Percentiles rank a stretch among this genome's conserved stretches.
Evolutionary conservation across 345 rosid species (phyloP).

Genomic region (Capsella bursapastoris): DNA sequence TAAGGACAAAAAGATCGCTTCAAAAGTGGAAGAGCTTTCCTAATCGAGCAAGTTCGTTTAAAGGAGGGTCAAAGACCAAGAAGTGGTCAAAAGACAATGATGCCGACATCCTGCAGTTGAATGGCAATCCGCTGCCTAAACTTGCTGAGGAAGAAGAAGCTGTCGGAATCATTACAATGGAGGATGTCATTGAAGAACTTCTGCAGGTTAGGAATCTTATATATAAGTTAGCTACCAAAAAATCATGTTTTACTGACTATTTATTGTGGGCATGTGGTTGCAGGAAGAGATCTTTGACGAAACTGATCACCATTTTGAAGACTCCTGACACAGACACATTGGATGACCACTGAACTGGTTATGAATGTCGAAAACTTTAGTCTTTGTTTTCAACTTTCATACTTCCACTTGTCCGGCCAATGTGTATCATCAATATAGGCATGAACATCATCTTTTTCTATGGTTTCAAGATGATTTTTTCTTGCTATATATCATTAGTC

Average conservation of each 20-base stretch:
- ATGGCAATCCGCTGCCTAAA: constrained; percentile 66
- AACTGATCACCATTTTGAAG: constrained; percentile 85
- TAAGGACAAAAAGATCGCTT: constrained; percentile 66
- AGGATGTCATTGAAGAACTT: constrained; percentile 98
- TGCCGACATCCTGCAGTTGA: constrained; percentile 71
- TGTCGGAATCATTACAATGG: constrained; percentile 95
- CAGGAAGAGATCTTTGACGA: constrained; percentile 98
- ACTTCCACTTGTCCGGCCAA: constrained; percentile 9
- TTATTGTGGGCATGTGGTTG: neutral
- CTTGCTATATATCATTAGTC: neutral
- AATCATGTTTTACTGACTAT: neutral
- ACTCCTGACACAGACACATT: constrained; percentile 53
- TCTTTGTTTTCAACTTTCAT: constrained; percentile 4
- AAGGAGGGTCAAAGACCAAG: constrained; percentile 61
- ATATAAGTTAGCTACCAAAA: neutral
- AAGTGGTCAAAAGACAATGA: constrained; percentile 79
- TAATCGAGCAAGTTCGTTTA: constrained; percentile 45
- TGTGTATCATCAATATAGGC: constrained; percentile 27
- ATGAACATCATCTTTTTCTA: neutral
- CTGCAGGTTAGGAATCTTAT: constrained; percentile 60
- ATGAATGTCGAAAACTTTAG: constrained; percentile 14
- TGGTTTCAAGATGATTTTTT: neutral
- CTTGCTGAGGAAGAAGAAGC: constrained; percentile 84
- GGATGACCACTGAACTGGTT: neutral
- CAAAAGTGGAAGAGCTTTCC: constrained; percentile 93